Evolutionary conservation across 257 asterid species (phyloP).

Genomic region (Leptodermis oblonga): DNA sequence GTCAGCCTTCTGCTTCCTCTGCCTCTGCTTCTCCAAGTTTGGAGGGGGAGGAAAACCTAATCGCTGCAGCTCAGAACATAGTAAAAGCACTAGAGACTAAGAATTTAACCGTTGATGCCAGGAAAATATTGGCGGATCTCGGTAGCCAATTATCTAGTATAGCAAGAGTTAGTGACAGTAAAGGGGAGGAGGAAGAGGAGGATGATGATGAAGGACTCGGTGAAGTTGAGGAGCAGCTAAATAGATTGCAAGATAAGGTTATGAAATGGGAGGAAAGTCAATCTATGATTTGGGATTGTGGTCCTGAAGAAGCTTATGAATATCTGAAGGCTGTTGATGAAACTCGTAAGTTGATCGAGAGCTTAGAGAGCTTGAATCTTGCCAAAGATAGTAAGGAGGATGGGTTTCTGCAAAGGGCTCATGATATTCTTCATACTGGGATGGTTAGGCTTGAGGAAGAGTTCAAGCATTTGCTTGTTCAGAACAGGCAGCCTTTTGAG

Average conservation of each 20-base stretch:
- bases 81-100: conserved; percentile 49
- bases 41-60: conserved; percentile 71
- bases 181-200: conserved; percentile 22
- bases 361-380: conserved; percentile 44
- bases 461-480: conserved; percentile 73
- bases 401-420: conserved; percentile 44
- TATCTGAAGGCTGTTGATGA: conserved; percentile 70
- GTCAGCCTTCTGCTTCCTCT: conserved; percentile 16
- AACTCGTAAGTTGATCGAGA: conserved; percentile 50
- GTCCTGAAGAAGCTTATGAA: conserved; percentile 59
- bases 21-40: conserved; percentile 22
- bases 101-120: conserved; percentile 44
- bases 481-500: conserved; percentile 77
- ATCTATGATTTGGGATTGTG: conserved; percentile 79
- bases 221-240: conserved; percentile 61
- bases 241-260: conserved; percentile 49
- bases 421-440: conserved; percentile 71
- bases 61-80: conserved; percentile 60
- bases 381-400: conserved; percentile 30
- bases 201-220: conserved; percentile 22
- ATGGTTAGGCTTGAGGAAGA: conserved; percentile 92
- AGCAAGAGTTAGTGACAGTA: conserved; percentile 26
- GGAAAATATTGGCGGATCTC: conserved; percentile 64
- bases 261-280: conserved; percentile 69
- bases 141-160: conserved; percentile 56